A percentile compares a stretch with the other conserved stretches of the same genome.
phyloP scores from a whole-genome alignment of 306 rosid genomes.

The Arachis hypogaea region DNA sequence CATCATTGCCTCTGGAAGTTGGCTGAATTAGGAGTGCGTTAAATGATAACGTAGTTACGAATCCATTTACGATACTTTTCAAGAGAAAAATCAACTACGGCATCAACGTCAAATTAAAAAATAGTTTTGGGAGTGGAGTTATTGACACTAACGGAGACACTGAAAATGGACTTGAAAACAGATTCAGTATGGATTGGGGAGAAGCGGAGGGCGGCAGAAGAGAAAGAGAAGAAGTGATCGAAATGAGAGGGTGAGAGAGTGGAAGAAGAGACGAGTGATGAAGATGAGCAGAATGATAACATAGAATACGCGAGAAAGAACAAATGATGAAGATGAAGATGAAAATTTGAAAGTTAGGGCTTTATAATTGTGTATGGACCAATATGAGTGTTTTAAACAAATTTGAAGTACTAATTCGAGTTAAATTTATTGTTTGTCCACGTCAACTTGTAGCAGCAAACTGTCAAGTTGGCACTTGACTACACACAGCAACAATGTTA shows the following conservation, averaged over 20 bases:
- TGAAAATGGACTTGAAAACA: constrained; percentile 75
- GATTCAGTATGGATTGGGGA: constrained; percentile 59
- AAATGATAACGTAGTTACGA: constrained; percentile 76
- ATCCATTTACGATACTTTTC: constrained; percentile 62
- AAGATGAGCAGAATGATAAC: no score
- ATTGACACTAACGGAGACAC: constrained; percentile 84
- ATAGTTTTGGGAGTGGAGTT: constrained; percentile 74
- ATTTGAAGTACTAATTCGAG: no score
- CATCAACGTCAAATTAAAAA: constrained; percentile 54
- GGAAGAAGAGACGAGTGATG: constrained; percentile 44
- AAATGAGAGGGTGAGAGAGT: not conserved
- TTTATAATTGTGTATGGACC: no score
- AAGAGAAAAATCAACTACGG: not conserved
- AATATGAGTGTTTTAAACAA: no score
- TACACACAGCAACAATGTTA: no score
- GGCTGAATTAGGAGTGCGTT: constrained; percentile 79
- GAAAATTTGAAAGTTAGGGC: no score
- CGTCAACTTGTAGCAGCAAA: no score
- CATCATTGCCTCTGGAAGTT: constrained; percentile 46
- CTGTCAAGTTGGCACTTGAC: no score
- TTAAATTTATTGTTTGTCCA: no score
- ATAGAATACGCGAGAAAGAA: no score
- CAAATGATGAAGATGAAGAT: no score
- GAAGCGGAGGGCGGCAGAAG: constrained; percentile 78
- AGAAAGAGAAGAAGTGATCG: constrained; percentile 11